These are phyloP conservation scores for Pythium brachiatum DNA, from an alignment of 352 stramenopile species.

Conservation along the genomic window DNA sequence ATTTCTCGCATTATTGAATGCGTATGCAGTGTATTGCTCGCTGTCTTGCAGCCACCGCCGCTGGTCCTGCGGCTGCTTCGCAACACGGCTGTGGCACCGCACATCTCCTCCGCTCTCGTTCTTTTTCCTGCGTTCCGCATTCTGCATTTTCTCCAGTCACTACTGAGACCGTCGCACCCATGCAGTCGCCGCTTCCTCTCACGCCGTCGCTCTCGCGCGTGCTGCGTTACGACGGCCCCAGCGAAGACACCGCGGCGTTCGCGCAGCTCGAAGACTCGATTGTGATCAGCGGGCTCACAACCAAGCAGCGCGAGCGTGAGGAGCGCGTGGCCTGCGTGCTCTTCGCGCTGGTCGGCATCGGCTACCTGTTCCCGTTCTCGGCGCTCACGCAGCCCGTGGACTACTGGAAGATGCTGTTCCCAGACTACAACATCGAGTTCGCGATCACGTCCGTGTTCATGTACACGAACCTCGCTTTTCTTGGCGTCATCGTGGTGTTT, in stretches of 20 bases:
- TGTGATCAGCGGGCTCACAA: constrained; percentile 20
- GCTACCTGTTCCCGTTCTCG: constrained; percentile 87
- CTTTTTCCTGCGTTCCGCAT: neutral
- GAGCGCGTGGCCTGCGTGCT: constrained; percentile 56
- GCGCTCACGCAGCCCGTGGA: constrained; percentile 87
- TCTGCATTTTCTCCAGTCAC: neutral
- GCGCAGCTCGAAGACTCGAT: constrained; percentile 29
- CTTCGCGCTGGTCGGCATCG: constrained; percentile 71
- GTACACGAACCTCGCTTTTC: constrained; percentile 76
- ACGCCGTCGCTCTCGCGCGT: constrained; percentile 38
- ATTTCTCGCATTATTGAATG: neutral
- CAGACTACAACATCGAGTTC: constrained; percentile 87
- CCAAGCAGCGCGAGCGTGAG: constrained; percentile 35
- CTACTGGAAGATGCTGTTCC: constrained; percentile 86
- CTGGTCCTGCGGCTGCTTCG: neutral
- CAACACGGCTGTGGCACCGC: neutral
- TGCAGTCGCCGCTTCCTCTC: constrained; percentile 61
- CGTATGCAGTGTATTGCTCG: neutral
- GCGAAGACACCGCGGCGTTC: constrained; percentile 1
- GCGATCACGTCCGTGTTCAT: constrained; percentile 81
- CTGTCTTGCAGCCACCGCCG: neutral
- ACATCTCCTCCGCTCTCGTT: neutral
- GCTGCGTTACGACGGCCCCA: constrained; percentile 34
- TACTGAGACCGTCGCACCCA: constrained; percentile 13
- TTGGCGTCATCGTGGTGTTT: constrained; percentile 64